These are phyloP conservation scores for Sphaerulina musiva DNA, from an alignment of 2,329 filamentous ascomycete genomes.

Conservation along the genomic window DNA sequence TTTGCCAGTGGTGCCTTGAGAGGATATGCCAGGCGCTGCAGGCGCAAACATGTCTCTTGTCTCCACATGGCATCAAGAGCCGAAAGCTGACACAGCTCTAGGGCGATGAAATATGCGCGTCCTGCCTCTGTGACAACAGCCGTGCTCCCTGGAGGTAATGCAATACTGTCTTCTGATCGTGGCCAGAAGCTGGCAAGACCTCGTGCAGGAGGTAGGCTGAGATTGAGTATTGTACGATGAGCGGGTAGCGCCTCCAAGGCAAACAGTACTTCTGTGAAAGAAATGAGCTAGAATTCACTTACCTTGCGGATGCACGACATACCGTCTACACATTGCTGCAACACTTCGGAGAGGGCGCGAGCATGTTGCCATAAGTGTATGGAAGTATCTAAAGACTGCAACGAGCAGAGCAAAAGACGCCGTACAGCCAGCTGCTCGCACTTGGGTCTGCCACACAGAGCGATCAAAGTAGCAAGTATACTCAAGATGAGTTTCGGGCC, in stretches of 20 bases:
- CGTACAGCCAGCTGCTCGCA: constrained; percentile 38
- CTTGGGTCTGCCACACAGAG: constrained; percentile 40
- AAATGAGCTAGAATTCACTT: constrained; percentile 24
- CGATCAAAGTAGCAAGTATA: constrained; percentile 49
- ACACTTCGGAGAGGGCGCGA: constrained; percentile 32
- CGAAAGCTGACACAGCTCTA: constrained; percentile 20
- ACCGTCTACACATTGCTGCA: constrained; percentile 40
- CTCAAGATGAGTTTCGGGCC: constrained; percentile 48
- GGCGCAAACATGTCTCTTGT: constrained; percentile 18
- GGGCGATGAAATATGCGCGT: constrained; percentile 26
- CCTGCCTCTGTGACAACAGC: constrained; percentile 16
- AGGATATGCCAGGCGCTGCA: constrained; percentile 14
- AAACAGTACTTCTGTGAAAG: constrained; percentile 40
- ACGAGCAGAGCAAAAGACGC: constrained; percentile 35
- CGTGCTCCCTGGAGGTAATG: constrained; percentile 38
- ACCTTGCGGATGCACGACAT: constrained; percentile 18
- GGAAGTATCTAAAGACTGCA: constrained; percentile 34
- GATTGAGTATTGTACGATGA: constrained; percentile 21
- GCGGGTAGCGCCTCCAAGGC: constrained; percentile 35
- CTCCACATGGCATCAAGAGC: constrained; percentile 20
- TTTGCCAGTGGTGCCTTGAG: constrained; percentile 17
- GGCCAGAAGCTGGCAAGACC: constrained; percentile 36
- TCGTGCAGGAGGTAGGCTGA: constrained; percentile 37
- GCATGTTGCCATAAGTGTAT: constrained; percentile 35
- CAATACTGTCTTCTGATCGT: constrained; percentile 37